These are phyloP conservation scores for Rhamnella rubrinervis DNA, from an alignment of 331 rosid species.

Conservation along the genomic window DNA sequence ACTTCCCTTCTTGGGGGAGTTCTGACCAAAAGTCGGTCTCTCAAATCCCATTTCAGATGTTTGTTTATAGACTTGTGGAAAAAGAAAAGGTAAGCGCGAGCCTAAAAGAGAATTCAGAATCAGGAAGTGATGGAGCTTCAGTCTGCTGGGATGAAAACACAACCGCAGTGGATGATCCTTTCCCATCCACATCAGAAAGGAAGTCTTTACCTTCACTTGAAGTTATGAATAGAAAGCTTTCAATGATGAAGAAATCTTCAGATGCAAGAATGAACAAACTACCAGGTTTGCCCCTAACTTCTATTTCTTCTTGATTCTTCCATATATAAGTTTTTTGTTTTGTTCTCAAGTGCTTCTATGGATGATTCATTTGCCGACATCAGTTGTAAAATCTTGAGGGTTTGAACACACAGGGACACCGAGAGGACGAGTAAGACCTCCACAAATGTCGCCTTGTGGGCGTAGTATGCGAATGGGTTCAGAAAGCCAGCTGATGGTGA, in stretches of 20 bases:
- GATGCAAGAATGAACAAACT: constrained; percentile 45
- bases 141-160: constrained; percentile 57
- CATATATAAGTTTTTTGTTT: neutral
- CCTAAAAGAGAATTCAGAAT: constrained; percentile 63
- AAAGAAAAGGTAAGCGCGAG: constrained; percentile 34
- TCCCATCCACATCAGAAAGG: constrained; percentile 44
- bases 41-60: constrained; percentile 79
- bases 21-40: constrained; percentile 40
- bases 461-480: constrained; percentile 40
- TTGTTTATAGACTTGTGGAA: constrained; percentile 58
- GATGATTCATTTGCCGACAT: neutral
- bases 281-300: constrained; percentile 44
- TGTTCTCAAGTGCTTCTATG: neutral
- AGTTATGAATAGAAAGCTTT: constrained; percentile 33
- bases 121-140: constrained; percentile 74
- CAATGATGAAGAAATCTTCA: constrained; percentile 36
- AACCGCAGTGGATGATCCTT: constrained; percentile 55
- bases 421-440: constrained; percentile 64
- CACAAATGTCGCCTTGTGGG: constrained; percentile 43
- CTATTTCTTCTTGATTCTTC: neutral
- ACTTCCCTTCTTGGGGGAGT: constrained; percentile 54
- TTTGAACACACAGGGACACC: constrained; percentile 46
- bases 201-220: constrained; percentile 44
- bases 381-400: constrained; percentile 2
- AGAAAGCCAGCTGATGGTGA: constrained; percentile 35